Evolutionary conservation across 2,329 filamentous ascomycete species (phyloP).

Genomic region (Capronia epimyces): DNA sequence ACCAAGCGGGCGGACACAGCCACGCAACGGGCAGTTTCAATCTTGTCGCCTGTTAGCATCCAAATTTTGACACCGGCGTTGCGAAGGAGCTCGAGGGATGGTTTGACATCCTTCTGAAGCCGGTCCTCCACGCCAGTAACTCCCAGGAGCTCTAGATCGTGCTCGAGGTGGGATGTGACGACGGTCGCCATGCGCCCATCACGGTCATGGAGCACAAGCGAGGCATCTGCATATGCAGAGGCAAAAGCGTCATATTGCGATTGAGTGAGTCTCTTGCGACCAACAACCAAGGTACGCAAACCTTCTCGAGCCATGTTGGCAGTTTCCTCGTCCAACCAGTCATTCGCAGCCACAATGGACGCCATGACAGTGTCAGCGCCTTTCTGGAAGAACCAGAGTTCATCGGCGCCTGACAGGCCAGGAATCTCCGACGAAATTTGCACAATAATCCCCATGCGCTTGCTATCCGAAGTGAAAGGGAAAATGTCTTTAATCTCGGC

Average conservation of each 20-base stretch:
- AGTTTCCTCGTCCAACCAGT: slow-evolving; percentile 98
- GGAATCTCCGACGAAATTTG: slow-evolving; percentile 62
- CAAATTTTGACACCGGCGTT: slow-evolving; percentile 99
- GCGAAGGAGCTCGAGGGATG: slow-evolving; percentile 85
- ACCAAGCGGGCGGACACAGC: slow-evolving; percentile 93
- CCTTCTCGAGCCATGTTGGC: slow-evolving; percentile 99
- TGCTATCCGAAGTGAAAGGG: slow-evolving; percentile 95
- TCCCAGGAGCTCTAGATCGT: slow-evolving; percentile 84
- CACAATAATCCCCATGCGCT: slow-evolving; percentile 95
- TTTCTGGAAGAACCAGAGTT: slow-evolving; percentile 99
- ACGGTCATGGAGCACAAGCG: slow-evolving; percentile 70
- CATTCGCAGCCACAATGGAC: slow-evolving; percentile 88
- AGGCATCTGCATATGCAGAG: slow-evolving; percentile 67
- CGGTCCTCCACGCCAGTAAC: slow-evolving; percentile 98
- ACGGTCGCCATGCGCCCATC: slow-evolving; percentile 77
- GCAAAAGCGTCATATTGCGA: slow-evolving; percentile 80
- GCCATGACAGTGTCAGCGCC: slow-evolving; percentile 98
- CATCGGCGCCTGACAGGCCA: slow-evolving; percentile 50
- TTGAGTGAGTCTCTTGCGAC: slow-evolving; percentile 75
- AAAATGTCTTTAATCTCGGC: slow-evolving; percentile 91
- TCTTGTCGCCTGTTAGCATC: slow-evolving; percentile 99
- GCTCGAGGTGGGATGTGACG: slow-evolving; percentile 75
- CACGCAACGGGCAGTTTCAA: slow-evolving; percentile 94
- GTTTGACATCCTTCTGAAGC: slow-evolving; percentile 90
- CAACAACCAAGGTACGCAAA: slow-evolving; percentile 85